Conservation (phyloP, 805 yeast genomes). For the Debaryomyces tyrocola region DNA sequence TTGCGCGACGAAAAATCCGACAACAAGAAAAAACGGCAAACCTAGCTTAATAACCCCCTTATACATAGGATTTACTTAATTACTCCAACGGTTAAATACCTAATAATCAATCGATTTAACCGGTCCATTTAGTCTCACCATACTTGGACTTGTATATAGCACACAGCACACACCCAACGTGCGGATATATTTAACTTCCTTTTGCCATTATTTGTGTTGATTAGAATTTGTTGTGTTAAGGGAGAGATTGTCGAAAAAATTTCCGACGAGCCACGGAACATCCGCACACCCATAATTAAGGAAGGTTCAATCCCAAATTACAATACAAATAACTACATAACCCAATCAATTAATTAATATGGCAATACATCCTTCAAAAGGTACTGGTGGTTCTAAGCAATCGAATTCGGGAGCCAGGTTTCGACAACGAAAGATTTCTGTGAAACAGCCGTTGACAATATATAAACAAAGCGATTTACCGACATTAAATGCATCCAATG, state of each 20-base stretch:
- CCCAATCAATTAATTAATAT: conserved; percentile 12
- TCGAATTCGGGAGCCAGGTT: conserved; percentile 65
- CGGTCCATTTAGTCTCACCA: conserved; percentile 5
- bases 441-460: conserved; percentile 81
- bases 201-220: not conserved
- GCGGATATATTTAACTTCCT: conserved; percentile 2
- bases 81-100: conserved; percentile 3
- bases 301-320: not conserved
- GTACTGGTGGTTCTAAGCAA: conserved; percentile 21
- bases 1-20: not conserved
- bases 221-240: conserved; percentile 2
- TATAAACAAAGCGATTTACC: conserved; percentile 79
- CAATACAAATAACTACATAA: conserved; percentile 1
- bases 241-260: conserved; percentile 3
- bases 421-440: conserved; percentile 92
- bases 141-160: conserved; percentile 2
- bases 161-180: conserved; percentile 1
- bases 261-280: conserved; percentile 20
- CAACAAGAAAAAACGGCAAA: conserved; percentile 1
- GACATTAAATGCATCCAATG: conserved; percentile 54
- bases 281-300: conserved; percentile 26
- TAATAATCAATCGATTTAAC: conserved; percentile 10
- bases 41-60: not conserved
- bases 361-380: conserved; percentile 43
- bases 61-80: not conserved